These are phyloP conservation scores for Neurospora sp. DNA, from an alignment of 495 filamentous ascomycete genomes.

Conservation along the genomic window DNA sequence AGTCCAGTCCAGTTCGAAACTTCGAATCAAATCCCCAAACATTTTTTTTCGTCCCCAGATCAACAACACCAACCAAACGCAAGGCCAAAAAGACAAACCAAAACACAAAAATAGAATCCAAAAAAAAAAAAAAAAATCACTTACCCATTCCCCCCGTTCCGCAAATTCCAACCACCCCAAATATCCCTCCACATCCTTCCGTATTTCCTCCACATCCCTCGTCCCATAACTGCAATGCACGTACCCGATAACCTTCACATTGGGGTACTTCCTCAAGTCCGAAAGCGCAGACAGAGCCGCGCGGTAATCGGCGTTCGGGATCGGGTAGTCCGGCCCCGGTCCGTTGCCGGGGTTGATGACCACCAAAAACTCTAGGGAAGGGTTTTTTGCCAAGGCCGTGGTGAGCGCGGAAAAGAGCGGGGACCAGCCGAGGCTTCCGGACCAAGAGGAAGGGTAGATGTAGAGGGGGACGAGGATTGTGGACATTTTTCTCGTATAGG, in stretches of 20 bases:
- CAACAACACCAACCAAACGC: neutral
- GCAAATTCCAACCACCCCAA: neutral
- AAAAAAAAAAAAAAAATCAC: neutral
- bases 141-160: neutral
- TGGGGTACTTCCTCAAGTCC: too few species aligned
- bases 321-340: slow-evolving; percentile 29
- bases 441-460: slow-evolving; percentile 34
- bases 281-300: slow-evolving; percentile 36
- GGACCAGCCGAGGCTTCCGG: slow-evolving; percentile 34
- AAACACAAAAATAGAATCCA: neutral
- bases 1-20: neutral
- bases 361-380: slow-evolving; percentile 37
- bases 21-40: neutral
- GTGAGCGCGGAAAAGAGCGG: slow-evolving; percentile 28
- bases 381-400: slow-evolving; percentile 26
- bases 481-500: neutral
- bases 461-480: slow-evolving; percentile 43
- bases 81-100: neutral
- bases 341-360: slow-evolving; percentile 48
- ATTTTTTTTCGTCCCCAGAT: neutral
- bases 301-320: slow-evolving; percentile 44
- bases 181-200: slow-evolving; percentile 19
- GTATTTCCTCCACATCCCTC: slow-evolving; percentile 29
- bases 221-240: slow-evolving; percentile 41
- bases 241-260: slow-evolving; percentile 46